These are phyloP conservation scores for Paracamarosporium sp. DNA, from an alignment of 2,329 filamentous ascomycete species.

Conservation along the genomic window DNA sequence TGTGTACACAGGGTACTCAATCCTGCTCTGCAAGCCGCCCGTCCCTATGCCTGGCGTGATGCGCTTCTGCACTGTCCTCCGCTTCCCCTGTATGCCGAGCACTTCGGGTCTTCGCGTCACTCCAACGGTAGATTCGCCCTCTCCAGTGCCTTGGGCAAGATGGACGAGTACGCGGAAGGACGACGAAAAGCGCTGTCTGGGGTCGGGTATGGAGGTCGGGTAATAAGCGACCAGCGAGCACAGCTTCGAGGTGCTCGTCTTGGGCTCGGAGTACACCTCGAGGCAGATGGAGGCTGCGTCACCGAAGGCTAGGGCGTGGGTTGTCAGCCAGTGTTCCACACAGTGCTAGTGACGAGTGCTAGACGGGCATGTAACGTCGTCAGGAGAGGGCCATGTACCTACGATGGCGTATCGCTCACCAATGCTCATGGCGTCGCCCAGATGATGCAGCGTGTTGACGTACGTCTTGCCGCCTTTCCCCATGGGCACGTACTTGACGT, in stretches of 20 bases:
- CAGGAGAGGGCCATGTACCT: conserved; percentile 52
- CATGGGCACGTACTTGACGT: conserved; percentile 62
- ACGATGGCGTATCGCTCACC: conserved; percentile 69
- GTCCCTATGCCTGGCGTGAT: conserved; percentile 60
- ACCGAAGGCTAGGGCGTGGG: conserved; percentile 60
- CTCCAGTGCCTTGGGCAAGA: conserved; percentile 52
- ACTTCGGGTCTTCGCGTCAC: conserved; percentile 58
- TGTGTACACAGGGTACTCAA: conserved; percentile 57
- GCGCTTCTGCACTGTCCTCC: conserved; percentile 55
- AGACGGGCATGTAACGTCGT: conserved; percentile 1
- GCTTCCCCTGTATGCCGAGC: conserved; percentile 61
- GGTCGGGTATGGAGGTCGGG: conserved; percentile 63
- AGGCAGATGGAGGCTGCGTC: conserved; percentile 67
- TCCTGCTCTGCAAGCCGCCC: conserved; percentile 51
- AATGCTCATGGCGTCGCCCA: conserved; percentile 62
- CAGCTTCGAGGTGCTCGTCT: conserved; percentile 57
- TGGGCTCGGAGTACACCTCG: conserved; percentile 63
- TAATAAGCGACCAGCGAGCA: conserved; percentile 70
- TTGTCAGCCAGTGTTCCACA: conserved; percentile 11
- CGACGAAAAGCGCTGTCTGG: conserved; percentile 52
- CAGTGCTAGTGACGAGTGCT: neutral
- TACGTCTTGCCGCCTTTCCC: conserved; percentile 57
- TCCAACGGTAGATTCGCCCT: conserved; percentile 52
- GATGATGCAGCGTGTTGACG: conserved; percentile 54
- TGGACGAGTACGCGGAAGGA: conserved; percentile 62